Base-by-base conservation (phyloP, 805 yeast genomes). In the Metahyphopichia silvanorum region DNA sequence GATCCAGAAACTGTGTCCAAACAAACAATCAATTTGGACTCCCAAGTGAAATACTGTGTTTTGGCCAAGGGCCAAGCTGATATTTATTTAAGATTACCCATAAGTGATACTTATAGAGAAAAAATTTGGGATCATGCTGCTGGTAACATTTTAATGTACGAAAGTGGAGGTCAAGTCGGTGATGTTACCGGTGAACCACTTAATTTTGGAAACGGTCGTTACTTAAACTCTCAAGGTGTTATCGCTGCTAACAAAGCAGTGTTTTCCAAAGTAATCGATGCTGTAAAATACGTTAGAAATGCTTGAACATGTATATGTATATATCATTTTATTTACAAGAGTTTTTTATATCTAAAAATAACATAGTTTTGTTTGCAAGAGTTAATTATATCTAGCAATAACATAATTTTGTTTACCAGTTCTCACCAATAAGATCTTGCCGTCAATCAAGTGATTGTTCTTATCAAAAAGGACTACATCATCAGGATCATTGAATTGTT, bases 41-140 rank as follows among this genome's bases (percentile, higher is more conserved):
- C 96, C 3, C 98, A 93, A 62, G 98, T 87, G 9, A 93, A 93
- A 58, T 93, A 93, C 65, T 91, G 98, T 64, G 77, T 89, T 11
- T 71, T 93, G 28, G 80, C 97, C 8, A 73, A 82, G 41, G 98
- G 98, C 21, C 82, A 83, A 35, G 98, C 96, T 3, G 97, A 93
- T 48, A 74, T 93, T 10, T 93, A 94, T 49, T 67, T 93, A 39
- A 79, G 99, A 46, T 63, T 94, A 37, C 99, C 99, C 10, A 77
- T 81, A 28, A 78, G 73, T 43, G 68, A 77, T 32, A 60, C 74
- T 3, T 93, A 89, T 56, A 74, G 86, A 47, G 99, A 93, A 56
- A 93, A 93, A 60, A 88, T 93, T 39, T 93, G 98, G 98, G 99
- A 93, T 60, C 99, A 93, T 57, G 98, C 98, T 13, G 94, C 97